Evolutionary conservation across 1,139 yeast genomes (phyloP), one percentile per base, ranked within the genome.

Genomic region (Scheffersomyces stambukii): DNA sequence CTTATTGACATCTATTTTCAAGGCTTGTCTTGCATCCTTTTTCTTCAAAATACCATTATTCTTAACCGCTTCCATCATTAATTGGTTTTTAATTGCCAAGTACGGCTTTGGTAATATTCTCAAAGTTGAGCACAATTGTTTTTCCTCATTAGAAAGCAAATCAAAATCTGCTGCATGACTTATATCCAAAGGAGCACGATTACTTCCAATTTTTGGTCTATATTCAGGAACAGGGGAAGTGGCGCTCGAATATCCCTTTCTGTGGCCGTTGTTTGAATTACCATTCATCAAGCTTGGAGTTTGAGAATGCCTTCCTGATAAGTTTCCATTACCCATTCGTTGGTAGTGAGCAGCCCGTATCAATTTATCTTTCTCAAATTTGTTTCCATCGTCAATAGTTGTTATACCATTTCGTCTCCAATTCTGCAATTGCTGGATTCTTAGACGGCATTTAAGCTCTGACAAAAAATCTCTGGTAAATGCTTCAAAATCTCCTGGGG

Each of bases 91-190:
- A 41, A 91, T 85, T 3, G 95, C 95, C 40, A 93, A 63, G 50
- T 89, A 91, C 2, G 97, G 95, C 52, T 91, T 91, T 8, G 99
- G 98, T 37, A 83, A 60, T 8, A 93, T 81, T 41, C 95, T 76
- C 38, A 91, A 65, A 28, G 80, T 84, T 4, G 89, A 71, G 59
- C 98, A 93, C 25, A 93, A 59, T 36, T 76, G 78, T 51, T 82
- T 91, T 52, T 91, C 99, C 38, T 84, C 96, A 15, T 78, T 75
- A 2, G 94, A 81, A 32, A 91, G 61, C 33, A 91, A 60, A 28
- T 85, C 89, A 40, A 74, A 84, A 51, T 91, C 97, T 1, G 89
- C 75, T 0, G 95, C 80, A 43, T 80, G 83, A 25, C 88, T 76
- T 19, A 91, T 83, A 49, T 89, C 97, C 35, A 74, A 57, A 8